Evolutionary conservation across 305 asterid genomes (phyloP), one percentile per base, ranked within the genome.

Genomic region (Fraxinus greggii): DNA sequence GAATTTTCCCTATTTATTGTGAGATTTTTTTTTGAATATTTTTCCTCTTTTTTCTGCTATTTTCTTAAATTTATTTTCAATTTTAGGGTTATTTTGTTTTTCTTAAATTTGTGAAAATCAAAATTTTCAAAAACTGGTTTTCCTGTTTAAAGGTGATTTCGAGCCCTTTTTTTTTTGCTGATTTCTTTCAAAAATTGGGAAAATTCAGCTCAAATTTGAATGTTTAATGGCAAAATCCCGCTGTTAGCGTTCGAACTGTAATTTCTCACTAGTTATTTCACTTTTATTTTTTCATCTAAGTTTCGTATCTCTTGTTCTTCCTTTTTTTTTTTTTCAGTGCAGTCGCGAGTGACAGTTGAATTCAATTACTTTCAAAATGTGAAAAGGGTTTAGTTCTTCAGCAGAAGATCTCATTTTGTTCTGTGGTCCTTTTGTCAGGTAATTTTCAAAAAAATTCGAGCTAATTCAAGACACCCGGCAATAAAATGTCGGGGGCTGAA

Each of bases 1-100:
- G 63, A 80, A 38, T 75, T 86, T 82, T 84, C 86, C 29, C 75
- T 17, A 81, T 72, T 86, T 90, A 73, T 90, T 83, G 87, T 90
- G 54, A 87, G 89, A 48, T 42, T 72, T 13, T 82, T 86, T 72
- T 42, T 38, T n/a, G n/a, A n/a, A n/a, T n/a, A 84, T 81, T 86
- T 89, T 89, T 89, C 86, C 86, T 77, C 70, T 79, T 67, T 70
- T 79, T 59, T 13, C 74, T 67, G 38, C 38, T 67, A 73, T 72
- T 86, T 85, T 81, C 76, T 65, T 76, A 82, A 78, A 67, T 82
- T 86, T 84, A 33, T 79, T 83, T 81, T 79, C 80, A 35, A 42
- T 65, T 79, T 42, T 83, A 63, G 63, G 81, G 84, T 76, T 80
- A 36, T 89, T 81, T 36, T 83, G 77, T 87, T 82, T 51, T 77